Evolutionary conservation across 371 early-diverging fungal species (phyloP).

Genomic region (Blakeslea trispora): DNA sequence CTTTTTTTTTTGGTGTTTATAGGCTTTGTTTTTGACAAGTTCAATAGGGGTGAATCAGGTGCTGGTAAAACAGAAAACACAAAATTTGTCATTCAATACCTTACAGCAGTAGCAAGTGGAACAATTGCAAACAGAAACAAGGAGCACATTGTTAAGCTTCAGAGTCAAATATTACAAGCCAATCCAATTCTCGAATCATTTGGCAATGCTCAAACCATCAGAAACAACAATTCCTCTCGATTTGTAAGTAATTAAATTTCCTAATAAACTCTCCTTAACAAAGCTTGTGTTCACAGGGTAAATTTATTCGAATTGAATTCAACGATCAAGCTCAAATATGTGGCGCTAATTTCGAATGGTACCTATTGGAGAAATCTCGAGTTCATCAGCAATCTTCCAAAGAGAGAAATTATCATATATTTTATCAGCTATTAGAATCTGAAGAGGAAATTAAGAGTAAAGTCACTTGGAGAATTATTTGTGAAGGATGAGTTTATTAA

Average conservation of each 20-base stretch:
- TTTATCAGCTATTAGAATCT: constrained; percentile 97
- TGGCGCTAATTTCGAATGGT: constrained; percentile 98
- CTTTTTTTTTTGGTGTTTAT: not conserved
- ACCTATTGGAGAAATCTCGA: constrained; percentile 98
- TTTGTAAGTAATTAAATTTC: constrained; percentile 74
- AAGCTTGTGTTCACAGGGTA: no score
- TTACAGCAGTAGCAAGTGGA: constrained; percentile 83
- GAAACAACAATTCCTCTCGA: constrained; percentile 99
- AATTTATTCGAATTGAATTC: constrained; percentile 99
- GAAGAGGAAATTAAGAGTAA: constrained; percentile 64
- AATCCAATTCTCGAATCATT: constrained; percentile 99
- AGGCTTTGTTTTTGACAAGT: not conserved
- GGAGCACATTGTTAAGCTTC: constrained; percentile 59
- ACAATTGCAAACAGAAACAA: not conserved
- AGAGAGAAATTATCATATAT: constrained; percentile 99
- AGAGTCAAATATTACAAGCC: constrained; percentile 95
- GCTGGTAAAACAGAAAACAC: constrained; percentile 99
- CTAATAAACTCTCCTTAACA: not conserved
- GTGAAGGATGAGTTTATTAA: no score
- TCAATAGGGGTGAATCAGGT: constrained; percentile 95
- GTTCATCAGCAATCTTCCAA: constrained; percentile 90
- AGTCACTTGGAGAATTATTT: no score
- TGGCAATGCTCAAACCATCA: constrained; percentile 99
- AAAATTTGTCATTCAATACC: constrained; percentile 99
- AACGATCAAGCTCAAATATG: constrained; percentile 86